These are phyloP conservation scores for Clitopilus hobsonii DNA, from an alignment of 768 basidiomycete genomes.

Conservation along the genomic window DNA sequence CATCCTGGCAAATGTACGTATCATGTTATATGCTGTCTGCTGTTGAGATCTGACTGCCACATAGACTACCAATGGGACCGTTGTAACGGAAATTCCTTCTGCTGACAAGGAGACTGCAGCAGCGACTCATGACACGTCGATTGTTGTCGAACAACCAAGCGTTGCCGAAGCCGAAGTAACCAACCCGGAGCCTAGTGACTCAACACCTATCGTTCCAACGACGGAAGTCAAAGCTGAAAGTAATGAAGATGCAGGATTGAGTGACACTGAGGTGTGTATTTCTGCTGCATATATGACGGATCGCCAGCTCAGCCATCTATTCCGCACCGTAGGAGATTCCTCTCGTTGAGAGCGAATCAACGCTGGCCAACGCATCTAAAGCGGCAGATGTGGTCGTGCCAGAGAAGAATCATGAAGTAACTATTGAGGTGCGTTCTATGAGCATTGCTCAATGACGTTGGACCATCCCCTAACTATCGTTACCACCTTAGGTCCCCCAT, in stretches of 20 bases:
- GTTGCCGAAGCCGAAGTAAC: not conserved
- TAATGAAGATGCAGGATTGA: not conserved
- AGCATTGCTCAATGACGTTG: not conserved
- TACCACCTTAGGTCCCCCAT: not conserved
- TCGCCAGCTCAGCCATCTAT: too few relatives aligned
- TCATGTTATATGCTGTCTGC: not conserved
- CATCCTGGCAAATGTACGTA: not conserved
- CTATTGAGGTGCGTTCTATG: not conserved
- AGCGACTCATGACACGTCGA: not conserved
- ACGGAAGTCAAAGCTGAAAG: not conserved
- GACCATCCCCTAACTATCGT: not conserved
- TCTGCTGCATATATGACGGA: too few relatives aligned
- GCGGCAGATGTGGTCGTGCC: not conserved
- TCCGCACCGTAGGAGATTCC: not conserved
- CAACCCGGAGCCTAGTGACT: not conserved
- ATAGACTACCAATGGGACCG: not conserved
- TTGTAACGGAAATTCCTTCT: not conserved
- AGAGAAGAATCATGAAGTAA: not conserved
- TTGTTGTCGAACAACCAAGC: not conserved
- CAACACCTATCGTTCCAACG: not conserved
- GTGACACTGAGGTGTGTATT: too few relatives aligned
- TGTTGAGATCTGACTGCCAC: not conserved
- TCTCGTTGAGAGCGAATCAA: not conserved
- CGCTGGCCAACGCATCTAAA: not conserved
- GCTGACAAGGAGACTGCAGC: not conserved